These are phyloP conservation scores for Psophocarpus tetragonolobus DNA, from an alignment of 306 rosid genomes.

Conservation along the genomic window DNA sequence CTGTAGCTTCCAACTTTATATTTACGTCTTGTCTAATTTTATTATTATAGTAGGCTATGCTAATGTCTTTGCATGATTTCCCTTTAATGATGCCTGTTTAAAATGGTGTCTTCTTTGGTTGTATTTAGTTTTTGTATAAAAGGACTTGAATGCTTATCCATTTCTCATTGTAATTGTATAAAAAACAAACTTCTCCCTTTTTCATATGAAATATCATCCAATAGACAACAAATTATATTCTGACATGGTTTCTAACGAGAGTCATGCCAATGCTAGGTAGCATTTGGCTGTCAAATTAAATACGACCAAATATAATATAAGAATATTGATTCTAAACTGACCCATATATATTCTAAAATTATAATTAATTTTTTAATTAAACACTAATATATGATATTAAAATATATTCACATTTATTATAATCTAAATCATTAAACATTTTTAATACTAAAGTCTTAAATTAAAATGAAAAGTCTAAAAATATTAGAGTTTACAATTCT, in stretches of 20 bases:
- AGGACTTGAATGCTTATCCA: slow-evolving; percentile 13
- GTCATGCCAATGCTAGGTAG: neutral
- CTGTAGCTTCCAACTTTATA: slow-evolving; percentile 1
- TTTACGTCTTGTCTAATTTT: slow-evolving; percentile 2
- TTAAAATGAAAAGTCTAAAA: too few relatives aligned
- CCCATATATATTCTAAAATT: too few relatives aligned
- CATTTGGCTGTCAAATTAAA: neutral
- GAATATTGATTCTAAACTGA: neutral
- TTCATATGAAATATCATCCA: slow-evolving; percentile 4
- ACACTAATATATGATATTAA: too few relatives aligned
- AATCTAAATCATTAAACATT: too few relatives aligned
- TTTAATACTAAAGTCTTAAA: too few relatives aligned
- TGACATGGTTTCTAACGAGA: neutral
- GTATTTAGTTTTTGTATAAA: slow-evolving; percentile 38
- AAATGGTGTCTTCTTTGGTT: slow-evolving; percentile 21
- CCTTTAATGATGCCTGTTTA: slow-evolving; percentile 18
- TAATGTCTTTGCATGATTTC: neutral
- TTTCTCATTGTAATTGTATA: slow-evolving; percentile 11
- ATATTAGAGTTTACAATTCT: too few relatives aligned
- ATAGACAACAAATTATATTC: neutral
- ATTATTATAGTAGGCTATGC: slow-evolving; percentile 11
- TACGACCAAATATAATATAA: neutral
- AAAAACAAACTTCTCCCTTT: neutral
- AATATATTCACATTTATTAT: too few relatives aligned
- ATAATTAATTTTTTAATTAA: too few relatives aligned